Base-by-base conservation (phyloP, 441 rosid genomes). In the Populus tomentosa region DNA sequence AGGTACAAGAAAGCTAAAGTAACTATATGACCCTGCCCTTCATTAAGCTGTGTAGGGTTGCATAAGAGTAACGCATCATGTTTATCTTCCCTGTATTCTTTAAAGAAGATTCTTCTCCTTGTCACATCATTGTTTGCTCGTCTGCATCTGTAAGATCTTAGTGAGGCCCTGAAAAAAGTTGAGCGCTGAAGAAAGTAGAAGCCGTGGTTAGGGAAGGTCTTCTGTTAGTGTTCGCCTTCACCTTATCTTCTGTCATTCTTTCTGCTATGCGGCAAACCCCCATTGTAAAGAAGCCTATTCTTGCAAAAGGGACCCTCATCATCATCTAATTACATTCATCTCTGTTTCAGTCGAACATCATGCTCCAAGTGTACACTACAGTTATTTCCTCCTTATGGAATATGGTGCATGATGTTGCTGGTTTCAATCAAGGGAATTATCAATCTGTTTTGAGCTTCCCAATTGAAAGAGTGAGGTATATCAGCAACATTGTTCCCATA, bases 401-500 rank as follows among this genome's bases (percentile, higher is more conserved):
- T n/a, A 23, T 61, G 6, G 32, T 30, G 32, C 32, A 30, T 30
- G 0, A 30, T 30, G 32, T 62, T 36, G 38, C 62, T 26, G 35
- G 73, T 11, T 38, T 76, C 78, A 78, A 75, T 82, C 83, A 32
- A 79, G 75, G 59, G 72, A 67, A 56, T 61, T 70, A 16, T 77
- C 81, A 3, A 0, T 69, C 85, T 8, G 74, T 77, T 7, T 33
- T 33, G 26, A 75, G 33, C 81, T 88, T 91, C 79, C 84, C 81
- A 9, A 88, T 82, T 3, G 94, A 87, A 23, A 92, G 92, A 10
- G 98, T 95, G 89, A 95, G 93, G 80, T 88, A 91, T 84, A 95
- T 95, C 81, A 95, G 83, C 87, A 95, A 79, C 71, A 95, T 85
- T 18, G 99, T 91, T 74, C 99, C 99, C 80, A 95, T 80, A 87